A percentile compares a stretch with the other conserved stretches of the same genome.
Evolutionary conservation across 1,284 basidiomycete genomes (phyloP).

Genomic region (Amylostereum chailletii): DNA sequence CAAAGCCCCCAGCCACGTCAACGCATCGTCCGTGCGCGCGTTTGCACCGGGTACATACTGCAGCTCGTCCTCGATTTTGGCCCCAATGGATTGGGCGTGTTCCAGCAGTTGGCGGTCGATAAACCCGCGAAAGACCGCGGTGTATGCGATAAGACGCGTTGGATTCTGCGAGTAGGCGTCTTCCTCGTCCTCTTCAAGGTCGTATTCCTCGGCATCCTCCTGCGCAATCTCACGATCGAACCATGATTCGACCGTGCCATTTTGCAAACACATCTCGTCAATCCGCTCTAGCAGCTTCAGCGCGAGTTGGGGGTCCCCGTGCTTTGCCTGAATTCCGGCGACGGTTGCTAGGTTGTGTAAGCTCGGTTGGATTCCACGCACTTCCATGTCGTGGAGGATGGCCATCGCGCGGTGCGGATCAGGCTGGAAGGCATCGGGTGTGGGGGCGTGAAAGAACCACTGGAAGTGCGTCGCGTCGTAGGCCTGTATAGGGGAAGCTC

Average conservation of each 20-base stretch:
- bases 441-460: neutral
- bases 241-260: too few relatives aligned
- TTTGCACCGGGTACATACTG: conserved; percentile 14
- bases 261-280: too few relatives aligned
- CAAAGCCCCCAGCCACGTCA: conserved; percentile 1
- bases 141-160: conserved; percentile 16
- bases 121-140: conserved; percentile 23
- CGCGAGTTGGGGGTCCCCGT: conserved; percentile 5
- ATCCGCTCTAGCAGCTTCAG: too few relatives aligned
- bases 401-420: conserved; percentile 13
- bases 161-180: neutral
- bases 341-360: conserved; percentile 6
- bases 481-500: conserved; percentile 8
- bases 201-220: neutral
- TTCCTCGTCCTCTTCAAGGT: neutral
- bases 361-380: too few relatives aligned
- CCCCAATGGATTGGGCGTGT: conserved; percentile 18
- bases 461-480: conserved; percentile 20
- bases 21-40: conserved; percentile 2
- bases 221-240: conserved; percentile 1
- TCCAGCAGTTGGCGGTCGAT: conserved; percentile 13
- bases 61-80: conserved; percentile 14
- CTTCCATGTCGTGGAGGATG: too few relatives aligned
- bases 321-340: conserved; percentile 18
- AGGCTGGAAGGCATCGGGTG: conserved; percentile 5